Conservation (phyloP, 495 filamentous ascomycete genomes). For the Massariosphaeria phaeospora region DNA sequence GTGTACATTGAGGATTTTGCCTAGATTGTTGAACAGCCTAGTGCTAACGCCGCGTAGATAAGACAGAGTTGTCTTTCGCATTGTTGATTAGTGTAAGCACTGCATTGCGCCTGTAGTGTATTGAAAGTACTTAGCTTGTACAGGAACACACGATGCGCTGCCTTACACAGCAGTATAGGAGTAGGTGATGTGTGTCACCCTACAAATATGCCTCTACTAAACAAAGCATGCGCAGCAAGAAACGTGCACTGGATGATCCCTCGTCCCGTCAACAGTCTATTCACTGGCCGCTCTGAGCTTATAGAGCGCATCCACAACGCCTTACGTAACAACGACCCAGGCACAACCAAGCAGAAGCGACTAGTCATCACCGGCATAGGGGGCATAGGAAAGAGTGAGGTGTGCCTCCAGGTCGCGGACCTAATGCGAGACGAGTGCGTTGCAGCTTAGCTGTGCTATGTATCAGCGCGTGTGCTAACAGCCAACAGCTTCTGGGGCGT, state of each 20-base stretch:
- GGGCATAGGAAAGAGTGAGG: slow-evolving; percentile 25
- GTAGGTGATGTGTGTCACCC: too few relatives aligned
- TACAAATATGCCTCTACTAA: too few relatives aligned
- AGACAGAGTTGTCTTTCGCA: background rate
- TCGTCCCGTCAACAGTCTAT: slow-evolving; percentile 8
- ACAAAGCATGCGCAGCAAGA: too few relatives aligned
- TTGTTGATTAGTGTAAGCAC: background rate
- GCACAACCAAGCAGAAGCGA: slow-evolving; percentile 1
- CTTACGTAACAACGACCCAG: background rate
- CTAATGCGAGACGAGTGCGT: slow-evolving; percentile 21
- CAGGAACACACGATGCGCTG: too few relatives aligned
- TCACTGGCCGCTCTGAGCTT: slow-evolving; percentile 6
- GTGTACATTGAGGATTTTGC: slow-evolving; percentile 28
- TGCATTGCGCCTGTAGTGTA: too few relatives aligned
- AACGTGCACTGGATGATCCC: slow-evolving; percentile 19
- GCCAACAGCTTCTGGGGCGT: slow-evolving; percentile 24
- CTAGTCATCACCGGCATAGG: slow-evolving; percentile 23
- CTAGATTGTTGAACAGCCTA: background rate
- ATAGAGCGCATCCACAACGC: slow-evolving; percentile 7
- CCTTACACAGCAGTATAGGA: too few relatives aligned
- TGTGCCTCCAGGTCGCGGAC: slow-evolving; percentile 21
- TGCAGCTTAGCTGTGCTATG: background rate
- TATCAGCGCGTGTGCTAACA: background rate
- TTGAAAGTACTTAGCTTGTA: too few relatives aligned
- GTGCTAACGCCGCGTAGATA: background rate